A percentile compares a stretch with the other conserved stretches of the same genome.
These are phyloP conservation scores for Pistacia integerrima DNA, from an alignment of 345 rosid genomes.

Conservation along the genomic window DNA sequence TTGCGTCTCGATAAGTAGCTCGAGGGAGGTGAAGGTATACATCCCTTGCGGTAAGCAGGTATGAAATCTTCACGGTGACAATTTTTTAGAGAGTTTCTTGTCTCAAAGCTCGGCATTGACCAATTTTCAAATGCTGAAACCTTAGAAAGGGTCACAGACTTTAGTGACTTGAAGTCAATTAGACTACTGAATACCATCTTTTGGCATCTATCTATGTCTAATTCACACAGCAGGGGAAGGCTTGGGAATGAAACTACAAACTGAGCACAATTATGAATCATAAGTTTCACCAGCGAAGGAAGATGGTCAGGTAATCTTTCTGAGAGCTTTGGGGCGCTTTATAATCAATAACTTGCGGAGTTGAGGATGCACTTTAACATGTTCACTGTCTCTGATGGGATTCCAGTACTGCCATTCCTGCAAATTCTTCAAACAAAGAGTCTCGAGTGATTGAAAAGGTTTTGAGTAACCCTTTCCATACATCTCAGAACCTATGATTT, in stretches of 20 bases:
- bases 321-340: not conserved
- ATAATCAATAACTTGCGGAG: not conserved
- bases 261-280: too few relatives aligned
- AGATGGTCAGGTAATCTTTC: not conserved
- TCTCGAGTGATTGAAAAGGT: slow-evolving; percentile 9
- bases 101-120: not conserved
- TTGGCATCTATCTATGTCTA: slow-evolving; percentile 5
- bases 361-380: not conserved
- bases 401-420: slow-evolving; percentile 4
- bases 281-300: too few relatives aligned
- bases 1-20: not conserved
- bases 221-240: not conserved
- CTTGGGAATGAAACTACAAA: too few relatives aligned
- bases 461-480: not conserved
- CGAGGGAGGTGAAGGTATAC: not conserved
- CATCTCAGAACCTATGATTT: not conserved
- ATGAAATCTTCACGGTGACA: too few relatives aligned
- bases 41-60: not conserved
- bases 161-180: not conserved
- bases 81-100: too few relatives aligned
- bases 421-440: slow-evolving; percentile 4
- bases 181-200: not conserved
- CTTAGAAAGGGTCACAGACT: not conserved
- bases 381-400: not conserved
- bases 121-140: not conserved